Base-by-base conservation (phyloP, 2,329 filamentous ascomycete genomes). In the Fusarium nurragi region DNA sequence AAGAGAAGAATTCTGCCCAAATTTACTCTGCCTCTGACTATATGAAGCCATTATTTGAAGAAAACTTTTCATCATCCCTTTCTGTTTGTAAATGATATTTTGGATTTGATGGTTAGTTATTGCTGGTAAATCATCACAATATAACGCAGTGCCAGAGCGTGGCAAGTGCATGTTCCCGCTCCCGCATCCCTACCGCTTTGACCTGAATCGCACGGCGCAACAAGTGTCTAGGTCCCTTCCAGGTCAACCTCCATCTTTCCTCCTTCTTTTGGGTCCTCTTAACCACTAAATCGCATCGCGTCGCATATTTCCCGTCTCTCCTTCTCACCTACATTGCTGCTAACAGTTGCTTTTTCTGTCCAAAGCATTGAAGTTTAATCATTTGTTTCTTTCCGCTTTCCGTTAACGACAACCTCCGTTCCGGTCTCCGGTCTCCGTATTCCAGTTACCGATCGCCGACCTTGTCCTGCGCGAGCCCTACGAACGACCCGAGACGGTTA, bases 121-220 rank as follows among this genome's bases (percentile, higher is more conserved):
- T 41, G 19, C 25, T 21, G 18, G 26, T 46, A 30, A 53, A 59
- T 46, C 34, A 49, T n/a, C 40, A 43, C 36, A 21, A 43, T 19
- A 39, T 26, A 52, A 58, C 56, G 34, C 45, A 40, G 43, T 30
- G 54, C 56, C 60, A 65, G 55, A 51, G 30, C 45, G 44, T 65
- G 65, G 50, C 51, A 68, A 62, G 46, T 54, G 60, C 60, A 57
- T 51, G 61, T 48, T 55, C 56, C 58, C 49, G 54, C 60, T 62
- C 49, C 51, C 43, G 52, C 54, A 56, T 54, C 47, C 52, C 46
- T 54, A 53, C 60, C 64, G 49, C 37, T 65, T 40, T 51, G 64
- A 61, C 66, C 68, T 69, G 65, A 68, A 68, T 66, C 65, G 54
- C 41, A 60, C 60, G 65, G 56, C 64, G 69, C 69, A 65, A 71